A percentile compares a stretch with the other conserved stretches of the same genome.
phyloP scores from a whole-genome alignment of 2,329 filamentous ascomycete species.

The Thermomyces lanuginosus region DNA sequence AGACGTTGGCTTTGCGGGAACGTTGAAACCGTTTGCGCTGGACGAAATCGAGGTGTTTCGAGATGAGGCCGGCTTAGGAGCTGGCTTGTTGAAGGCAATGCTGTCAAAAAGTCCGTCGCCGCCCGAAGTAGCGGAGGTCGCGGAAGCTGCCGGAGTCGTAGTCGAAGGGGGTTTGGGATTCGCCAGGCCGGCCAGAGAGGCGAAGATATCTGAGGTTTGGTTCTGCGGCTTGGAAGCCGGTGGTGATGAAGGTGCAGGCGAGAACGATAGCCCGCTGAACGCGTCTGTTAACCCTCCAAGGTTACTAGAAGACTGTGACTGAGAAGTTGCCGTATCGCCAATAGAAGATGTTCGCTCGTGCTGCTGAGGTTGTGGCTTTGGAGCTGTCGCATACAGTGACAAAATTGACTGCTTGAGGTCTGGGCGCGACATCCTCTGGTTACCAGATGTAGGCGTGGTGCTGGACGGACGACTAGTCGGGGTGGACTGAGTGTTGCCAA shows the following conservation, averaged over 20 bases:
- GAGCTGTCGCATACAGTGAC: slow-evolving; percentile 75
- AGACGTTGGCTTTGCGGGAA: slow-evolving; percentile 32
- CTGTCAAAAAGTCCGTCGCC: slow-evolving; percentile 75
- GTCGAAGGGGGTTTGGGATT: slow-evolving; percentile 27
- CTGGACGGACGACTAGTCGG: slow-evolving; percentile 65
- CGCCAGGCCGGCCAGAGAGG: slow-evolving; percentile 41
- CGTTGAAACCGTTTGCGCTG: slow-evolving; percentile 47
- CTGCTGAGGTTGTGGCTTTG: slow-evolving; percentile 50
- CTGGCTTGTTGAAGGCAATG: slow-evolving; percentile 45
- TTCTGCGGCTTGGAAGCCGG: slow-evolving; percentile 19
- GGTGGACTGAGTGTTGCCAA: slow-evolving; percentile 53
- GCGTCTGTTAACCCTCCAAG: slow-evolving; percentile 62
- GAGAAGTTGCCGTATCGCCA: slow-evolving; percentile 47
- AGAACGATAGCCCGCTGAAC: slow-evolving; percentile 55
- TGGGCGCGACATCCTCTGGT: slow-evolving; percentile 56
- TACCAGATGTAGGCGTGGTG: slow-evolving; percentile 47
- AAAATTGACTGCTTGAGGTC: slow-evolving; percentile 96
- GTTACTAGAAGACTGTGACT: slow-evolving; percentile 18
- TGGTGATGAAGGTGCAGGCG: slow-evolving; percentile 26
- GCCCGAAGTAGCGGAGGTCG: slow-evolving; percentile 37
- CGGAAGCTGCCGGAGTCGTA: slow-evolving; percentile 29
- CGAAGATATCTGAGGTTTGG: slow-evolving; percentile 48
- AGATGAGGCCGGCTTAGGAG: slow-evolving; percentile 25
- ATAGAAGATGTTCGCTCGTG: slow-evolving; percentile 49
- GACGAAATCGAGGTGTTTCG: slow-evolving; percentile 36